Base-by-base conservation (phyloP, 805 yeast species). In the Clavispora fructus region DNA sequence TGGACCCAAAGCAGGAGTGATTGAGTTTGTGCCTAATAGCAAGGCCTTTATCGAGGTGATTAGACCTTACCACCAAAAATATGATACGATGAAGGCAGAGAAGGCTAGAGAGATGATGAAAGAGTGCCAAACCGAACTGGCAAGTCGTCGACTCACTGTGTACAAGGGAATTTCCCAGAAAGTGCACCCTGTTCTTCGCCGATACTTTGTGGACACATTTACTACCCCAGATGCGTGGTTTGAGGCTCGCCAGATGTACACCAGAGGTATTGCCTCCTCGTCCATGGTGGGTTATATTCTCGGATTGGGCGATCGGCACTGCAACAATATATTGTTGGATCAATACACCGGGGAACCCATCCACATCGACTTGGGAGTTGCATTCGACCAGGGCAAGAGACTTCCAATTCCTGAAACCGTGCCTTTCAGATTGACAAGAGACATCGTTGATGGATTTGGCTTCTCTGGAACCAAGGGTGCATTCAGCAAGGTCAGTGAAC, bases 291-390 rank as follows among this genome's bases (percentile, higher is more conserved):
- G 99, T 0, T 76, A 87, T 62, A 73, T 94, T 12, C 68, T 94
- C 37, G 99, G 99, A 0, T 73, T 94, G 6, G 99, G 99, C 6
- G 99, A 94, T 62, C 72, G 99, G 27, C 99, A 94, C 64, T 80
- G 95, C 61, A 90, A 90, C 62, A 94, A 94, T 61, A 84, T 94
- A 33, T 64, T 94, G 40, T 60, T 94, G n/a, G 97, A 94, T 62
- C 73, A 74, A 41, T 58, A 62, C n/a, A 76, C 87, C 0, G 98
- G 98, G 0, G 97, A 91, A 56, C 95, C 97, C 0, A 83, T 94
- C 25, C 99, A 95, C 61, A 95, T 94, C 54, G 99, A 94, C 63
- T 68, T 94, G 14, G 99, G 99, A 0, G 91, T 94, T 39, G 95
- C 98, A 0, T 94, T 94, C 68, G 99, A 94, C 62, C 97, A 90